Base-by-base conservation (phyloP, 2,329 filamentous ascomycete genomes). In the Pseudocercospora musae region DNA sequence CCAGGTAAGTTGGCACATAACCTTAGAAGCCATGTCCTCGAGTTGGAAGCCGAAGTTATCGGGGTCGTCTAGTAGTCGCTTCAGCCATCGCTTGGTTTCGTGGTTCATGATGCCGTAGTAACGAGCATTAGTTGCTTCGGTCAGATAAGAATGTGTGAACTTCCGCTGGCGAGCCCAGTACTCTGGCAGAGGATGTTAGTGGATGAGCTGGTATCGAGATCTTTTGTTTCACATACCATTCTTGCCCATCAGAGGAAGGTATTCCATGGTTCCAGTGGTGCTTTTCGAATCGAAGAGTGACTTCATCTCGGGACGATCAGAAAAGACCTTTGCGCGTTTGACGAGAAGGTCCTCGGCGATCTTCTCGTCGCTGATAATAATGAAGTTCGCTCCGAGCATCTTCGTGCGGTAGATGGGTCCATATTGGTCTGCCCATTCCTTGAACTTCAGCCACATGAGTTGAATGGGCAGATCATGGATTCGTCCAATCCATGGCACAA, bases 21-120 rank as follows among this genome's bases (percentile, higher is more conserved):
- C 77, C 70, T 85, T 85, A n/a, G 83, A 81, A 15, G 81, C 78
- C 81, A 84, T 83, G 65, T 85, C 82, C 67, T 85, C 82, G 4
- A 85, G 76, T 0, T 79, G 80, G 68, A 76, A 79, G 9, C 74
- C 73, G 65, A 84, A 85, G 70, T 79, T 74, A 62, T 84, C 81
- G 1, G 82, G 82, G 48, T 83, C 75, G 27, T 79, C 75, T 27
- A 84, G 69, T 5, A 85, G 73, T 29, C 79, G 74, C 59, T 76
- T 78, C 48, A 85, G 72, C 80, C 81, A 85, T 42, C 82, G 77
- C 74, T 85, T 84, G 10, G 78, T 78, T 67, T 85, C 83, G 63
- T 81, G 79, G 62, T 84, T 78, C 78, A 85, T 82, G 37, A 78
- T 70, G 18, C 79, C 79, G 64, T 79, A 72, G 68, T 80, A 81